Conservation (phyloP, 768 basidiomycete species). For the Leccinum olivaceopallidum region DNA sequence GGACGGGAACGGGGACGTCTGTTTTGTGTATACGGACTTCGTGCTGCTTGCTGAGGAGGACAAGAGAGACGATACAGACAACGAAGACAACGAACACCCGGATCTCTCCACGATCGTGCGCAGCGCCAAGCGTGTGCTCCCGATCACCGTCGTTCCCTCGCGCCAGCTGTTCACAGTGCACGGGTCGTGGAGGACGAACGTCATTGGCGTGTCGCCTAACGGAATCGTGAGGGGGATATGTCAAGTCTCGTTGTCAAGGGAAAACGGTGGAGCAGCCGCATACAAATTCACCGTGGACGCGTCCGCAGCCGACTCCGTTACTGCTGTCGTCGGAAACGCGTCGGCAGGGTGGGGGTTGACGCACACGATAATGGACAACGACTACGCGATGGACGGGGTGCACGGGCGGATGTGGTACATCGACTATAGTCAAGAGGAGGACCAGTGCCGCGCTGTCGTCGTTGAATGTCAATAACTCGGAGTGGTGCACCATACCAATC, state of each 20-base stretch:
- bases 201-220: too few species aligned
- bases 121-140: conserved; percentile 5
- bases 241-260: too few species aligned
- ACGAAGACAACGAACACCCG: neutral
- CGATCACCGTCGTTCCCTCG: conserved; percentile 3
- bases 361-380: neutral
- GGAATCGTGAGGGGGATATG: too few species aligned
- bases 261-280: too few species aligned
- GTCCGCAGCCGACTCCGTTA: too few species aligned
- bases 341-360: conserved; percentile 8
- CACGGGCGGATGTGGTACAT: conserved; percentile 11
- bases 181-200: neutral
- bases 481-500: too few species aligned
- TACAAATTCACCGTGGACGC: too few species aligned
- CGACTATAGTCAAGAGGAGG: too few species aligned
- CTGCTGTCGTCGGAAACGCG: conserved; percentile 10
- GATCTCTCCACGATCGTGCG: conserved; percentile 8
- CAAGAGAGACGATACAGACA: neutral
- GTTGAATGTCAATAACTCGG: too few species aligned
- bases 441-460: too few species aligned
- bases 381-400: neutral
- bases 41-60: neutral
- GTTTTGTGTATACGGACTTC: conserved; percentile 17
- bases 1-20: too few species aligned
- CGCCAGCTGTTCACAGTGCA: conserved; percentile 13